Evolutionary conservation across 169 alveolate genomes (phyloP).

Genomic region (Eimeria zaria): DNA sequence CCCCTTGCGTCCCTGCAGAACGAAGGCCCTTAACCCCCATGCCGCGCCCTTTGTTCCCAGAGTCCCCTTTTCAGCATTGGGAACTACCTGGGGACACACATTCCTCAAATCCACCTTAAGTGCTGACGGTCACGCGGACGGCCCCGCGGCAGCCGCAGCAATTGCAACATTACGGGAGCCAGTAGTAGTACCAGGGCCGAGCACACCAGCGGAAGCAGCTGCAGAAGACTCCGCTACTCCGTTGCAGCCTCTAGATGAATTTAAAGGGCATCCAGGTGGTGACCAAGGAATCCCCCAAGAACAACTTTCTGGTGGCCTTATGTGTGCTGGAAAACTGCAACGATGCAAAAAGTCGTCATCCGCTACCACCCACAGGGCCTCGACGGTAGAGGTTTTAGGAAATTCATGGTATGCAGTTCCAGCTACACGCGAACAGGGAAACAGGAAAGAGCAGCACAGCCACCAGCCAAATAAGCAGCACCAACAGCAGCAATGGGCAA

Average conservation of each 20-base stretch:
- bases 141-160: background rate
- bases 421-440: background rate
- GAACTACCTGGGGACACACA: background rate
- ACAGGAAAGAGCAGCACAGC: background rate
- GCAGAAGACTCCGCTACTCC: background rate
- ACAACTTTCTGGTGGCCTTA: background rate
- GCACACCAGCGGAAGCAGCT: background rate
- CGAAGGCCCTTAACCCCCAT: slow-evolving; percentile 38
- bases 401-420: background rate
- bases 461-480: background rate
- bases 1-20: slow-evolving; percentile 12
- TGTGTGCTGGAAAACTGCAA: background rate
- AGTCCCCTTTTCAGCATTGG: background rate
- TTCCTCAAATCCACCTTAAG: background rate
- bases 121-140: background rate
- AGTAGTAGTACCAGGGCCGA: background rate
- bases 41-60: slow-evolving; percentile 64
- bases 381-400: background rate
- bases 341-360: slow-evolving; percentile 29
- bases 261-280: background rate
- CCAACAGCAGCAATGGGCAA: background rate
- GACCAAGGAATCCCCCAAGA: background rate
- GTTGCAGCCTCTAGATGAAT: background rate
- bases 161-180: background rate
- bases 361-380: slow-evolving; percentile 13